phyloP scores from a whole-genome alignment of 2,329 filamentous ascomycete species.

The Lecanicillium sp. region DNA sequence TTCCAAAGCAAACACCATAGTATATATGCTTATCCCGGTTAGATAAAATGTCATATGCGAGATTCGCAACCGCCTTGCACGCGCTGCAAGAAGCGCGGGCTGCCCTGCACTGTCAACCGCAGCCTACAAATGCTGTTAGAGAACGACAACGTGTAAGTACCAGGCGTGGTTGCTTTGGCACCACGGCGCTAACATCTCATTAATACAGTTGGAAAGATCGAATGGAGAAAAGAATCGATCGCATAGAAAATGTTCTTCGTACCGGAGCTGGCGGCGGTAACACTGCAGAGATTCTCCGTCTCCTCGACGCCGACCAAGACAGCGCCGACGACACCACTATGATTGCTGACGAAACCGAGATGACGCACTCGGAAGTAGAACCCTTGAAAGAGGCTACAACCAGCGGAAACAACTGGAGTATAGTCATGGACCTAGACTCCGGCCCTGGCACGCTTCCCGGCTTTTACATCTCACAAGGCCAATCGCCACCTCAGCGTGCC shows the following conservation, averaged over 20 bases:
- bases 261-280: constrained; percentile 18
- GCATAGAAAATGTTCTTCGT: constrained; percentile 29
- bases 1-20: too few relatives aligned
- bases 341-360: constrained; percentile 3
- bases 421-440: constrained; percentile 11
- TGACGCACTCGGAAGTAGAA: background rate
- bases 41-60: constrained; percentile 36
- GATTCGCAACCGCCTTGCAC: constrained; percentile 31
- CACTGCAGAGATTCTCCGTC: background rate
- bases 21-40: constrained; percentile 5
- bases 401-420: constrained; percentile 11
- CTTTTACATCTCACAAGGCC: constrained; percentile 11
- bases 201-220: constrained; percentile 32
- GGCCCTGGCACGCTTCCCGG: constrained; percentile 7
- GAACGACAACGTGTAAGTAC: constrained; percentile 27
- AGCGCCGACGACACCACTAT: constrained; percentile 7
- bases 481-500: constrained; percentile 2
- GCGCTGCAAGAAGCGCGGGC: constrained; percentile 32
- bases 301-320: constrained; percentile 7
- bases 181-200: too few relatives aligned
- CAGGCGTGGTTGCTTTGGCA: too few relatives aligned
- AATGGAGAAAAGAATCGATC: constrained; percentile 30
- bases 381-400: background rate
- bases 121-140: constrained; percentile 37
- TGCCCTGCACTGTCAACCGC: constrained; percentile 35